phyloP scores from a whole-genome alignment of 2,329 filamentous ascomycete species.

The Huntiella savannae region DNA sequence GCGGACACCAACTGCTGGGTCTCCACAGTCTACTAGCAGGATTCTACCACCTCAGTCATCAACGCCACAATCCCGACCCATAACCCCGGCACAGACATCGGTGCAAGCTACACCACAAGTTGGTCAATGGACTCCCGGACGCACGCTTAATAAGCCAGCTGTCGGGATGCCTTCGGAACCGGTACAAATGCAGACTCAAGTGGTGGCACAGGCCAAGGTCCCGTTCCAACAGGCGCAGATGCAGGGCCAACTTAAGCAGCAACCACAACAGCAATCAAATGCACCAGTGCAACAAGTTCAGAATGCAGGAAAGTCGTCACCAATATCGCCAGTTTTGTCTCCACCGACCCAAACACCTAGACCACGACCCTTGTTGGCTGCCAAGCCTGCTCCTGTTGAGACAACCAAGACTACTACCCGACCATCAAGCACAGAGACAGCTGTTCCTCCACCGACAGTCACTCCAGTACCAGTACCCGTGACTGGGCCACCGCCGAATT shows the following conservation, averaged over 20 bases:
- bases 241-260: not conserved
- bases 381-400: not conserved
- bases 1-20: not conserved
- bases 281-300: conserved; percentile 10
- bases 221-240: not conserved
- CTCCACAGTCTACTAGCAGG: too few relatives aligned
- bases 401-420: not conserved
- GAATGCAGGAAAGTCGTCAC: not conserved
- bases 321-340: not conserved
- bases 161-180: too few relatives aligned
- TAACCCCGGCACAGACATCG: too few relatives aligned
- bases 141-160: too few relatives aligned
- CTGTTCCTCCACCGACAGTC: not conserved
- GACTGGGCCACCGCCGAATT: not conserved
- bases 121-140: too few relatives aligned
- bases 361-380: not conserved
- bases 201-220: not conserved
- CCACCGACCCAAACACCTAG: not conserved
- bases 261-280: conserved; percentile 12
- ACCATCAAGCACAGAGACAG: not conserved
- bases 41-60: too few relatives aligned
- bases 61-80: too few relatives aligned
- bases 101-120: too few relatives aligned
- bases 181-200: not conserved
- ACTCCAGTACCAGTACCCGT: not conserved